These are phyloP conservation scores for Blastobotrys aristatus DNA, from an alignment of 1,139 yeast species.

Conservation along the genomic window DNA sequence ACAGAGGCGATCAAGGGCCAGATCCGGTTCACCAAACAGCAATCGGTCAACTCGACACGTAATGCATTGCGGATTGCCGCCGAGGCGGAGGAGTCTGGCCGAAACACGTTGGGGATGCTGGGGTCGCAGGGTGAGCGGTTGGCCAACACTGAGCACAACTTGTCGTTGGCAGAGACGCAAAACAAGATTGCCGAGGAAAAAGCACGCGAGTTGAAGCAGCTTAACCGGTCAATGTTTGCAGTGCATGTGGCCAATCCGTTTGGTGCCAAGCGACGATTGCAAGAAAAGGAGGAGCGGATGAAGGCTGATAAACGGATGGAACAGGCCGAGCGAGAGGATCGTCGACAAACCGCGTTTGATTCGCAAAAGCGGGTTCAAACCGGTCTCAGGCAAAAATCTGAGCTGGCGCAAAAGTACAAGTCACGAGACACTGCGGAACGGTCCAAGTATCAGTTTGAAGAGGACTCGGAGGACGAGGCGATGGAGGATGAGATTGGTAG, in stretches of 20 bases:
- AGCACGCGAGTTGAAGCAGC: conserved; percentile 71
- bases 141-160: conserved; percentile 70
- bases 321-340: conserved; percentile 39
- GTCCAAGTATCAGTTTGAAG: conserved; percentile 51
- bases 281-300: conserved; percentile 69
- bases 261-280: conserved; percentile 70
- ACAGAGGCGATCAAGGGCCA: conserved; percentile 85
- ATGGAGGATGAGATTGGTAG: conserved; percentile 54
- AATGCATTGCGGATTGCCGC: conserved; percentile 84
- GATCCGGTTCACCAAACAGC: conserved; percentile 79
- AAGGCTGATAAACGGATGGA: conserved; percentile 63
- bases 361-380: conserved; percentile 47
- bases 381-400: conserved; percentile 37
- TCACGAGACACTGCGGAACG: conserved; percentile 33
- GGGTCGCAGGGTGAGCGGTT: conserved; percentile 89
- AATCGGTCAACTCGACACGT: conserved; percentile 78
- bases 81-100: conserved; percentile 87
- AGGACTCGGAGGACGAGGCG: conserved; percentile 57
- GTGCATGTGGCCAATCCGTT: conserved; percentile 84
- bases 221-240: conserved; percentile 77
- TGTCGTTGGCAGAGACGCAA: conserved; percentile 76
- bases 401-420: conserved; percentile 34
- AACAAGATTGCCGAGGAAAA: conserved; percentile 79
- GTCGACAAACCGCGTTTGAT: conserved; percentile 41
- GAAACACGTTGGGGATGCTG: conserved; percentile 83